These are phyloP conservation scores for Erysiphe neolycopersici DNA, from an alignment of 2,329 filamentous ascomycete genomes.

Conservation along the genomic window DNA sequence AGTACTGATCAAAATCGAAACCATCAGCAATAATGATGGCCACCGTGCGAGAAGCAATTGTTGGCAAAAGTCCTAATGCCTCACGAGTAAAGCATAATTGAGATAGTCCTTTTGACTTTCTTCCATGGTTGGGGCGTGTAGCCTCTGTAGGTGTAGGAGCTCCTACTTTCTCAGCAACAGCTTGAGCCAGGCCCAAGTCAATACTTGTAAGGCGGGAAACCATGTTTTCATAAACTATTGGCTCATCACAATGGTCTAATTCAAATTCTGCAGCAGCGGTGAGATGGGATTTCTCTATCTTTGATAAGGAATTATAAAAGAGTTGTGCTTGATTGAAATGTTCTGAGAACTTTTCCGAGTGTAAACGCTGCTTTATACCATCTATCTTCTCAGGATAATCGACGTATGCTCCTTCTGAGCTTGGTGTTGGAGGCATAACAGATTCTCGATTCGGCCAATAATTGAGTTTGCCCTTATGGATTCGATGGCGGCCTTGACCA, in stretches of 20 bases:
- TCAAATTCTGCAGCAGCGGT: conserved; percentile 37
- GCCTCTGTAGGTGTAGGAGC: conserved; percentile 28
- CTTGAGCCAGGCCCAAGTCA: conserved; percentile 39
- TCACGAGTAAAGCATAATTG: conserved; percentile 39
- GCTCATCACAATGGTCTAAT: conserved; percentile 60
- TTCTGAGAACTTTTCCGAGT: conserved; percentile 50
- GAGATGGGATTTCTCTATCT: conserved; percentile 37
- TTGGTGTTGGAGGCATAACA: conserved; percentile 31
- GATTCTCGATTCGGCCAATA: conserved; percentile 56
- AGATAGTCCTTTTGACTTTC: conserved; percentile 37
- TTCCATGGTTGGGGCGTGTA: conserved; percentile 32
- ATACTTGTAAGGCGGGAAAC: conserved; percentile 44
- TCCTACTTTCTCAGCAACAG: conserved; percentile 44
- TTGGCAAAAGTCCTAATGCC: conserved; percentile 21
- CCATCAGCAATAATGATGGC: conserved; percentile 57
- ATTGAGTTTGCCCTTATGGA: conserved; percentile 46
- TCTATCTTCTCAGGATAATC: conserved; percentile 38
- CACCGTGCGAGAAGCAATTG: conserved; percentile 42
- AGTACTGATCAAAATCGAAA: conserved; percentile 40
- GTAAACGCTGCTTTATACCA: conserved; percentile 43
- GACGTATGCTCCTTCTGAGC: conserved; percentile 37
- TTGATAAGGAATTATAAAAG: conserved; percentile 54
- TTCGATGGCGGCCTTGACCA: conserved; percentile 44
- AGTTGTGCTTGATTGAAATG: conserved; percentile 55
- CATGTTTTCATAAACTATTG: conserved; percentile 46